Evolutionary conservation across 768 basidiomycete species (phyloP), one percentile per base, ranked within the genome.

Genomic region (Suillus occidentalis): DNA sequence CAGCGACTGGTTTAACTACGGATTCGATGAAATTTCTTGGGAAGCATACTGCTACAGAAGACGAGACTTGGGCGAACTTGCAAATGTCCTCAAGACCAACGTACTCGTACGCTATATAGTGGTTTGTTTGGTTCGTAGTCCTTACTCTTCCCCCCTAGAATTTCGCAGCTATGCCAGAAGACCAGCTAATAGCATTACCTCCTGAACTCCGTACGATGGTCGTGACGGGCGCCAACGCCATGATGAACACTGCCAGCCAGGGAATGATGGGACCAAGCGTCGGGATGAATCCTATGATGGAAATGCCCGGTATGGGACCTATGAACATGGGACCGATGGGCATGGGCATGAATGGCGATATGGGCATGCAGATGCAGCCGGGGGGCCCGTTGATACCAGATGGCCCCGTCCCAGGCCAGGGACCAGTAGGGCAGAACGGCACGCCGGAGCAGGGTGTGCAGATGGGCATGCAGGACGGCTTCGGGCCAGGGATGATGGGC

Each of bases 1-100:
- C 66, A 91, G 92, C 69, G 96, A 98, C 79, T 99, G 95, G 91
- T 99, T 99, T 79, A 99, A 99, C 77, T 99, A 97, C 70, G 97
- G 97, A 0, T 99, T 99, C 72, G 97, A 99, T 76, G 97, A 99
- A 78, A 84, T 93, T 18, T 92, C 91, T 40, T 99, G 95, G 95
- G 92, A 94, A 72, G 89, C 89, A 49, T 99, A 97, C 72, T 92
- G 90, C 70, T 90, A 92, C 76, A 85, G 93, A 70, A 83, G 94
- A 70, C 84, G 91, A 49, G 91, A 94, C 63, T 74, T 94, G 60
- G 89, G 91, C 3, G 93, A 94, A 64, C 82, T 91, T 63, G 91
- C 90, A 0, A 87, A 84, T 64, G 87, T 92, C 53, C 83, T 95
- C 63, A 95, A 95, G 72, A 85, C 87, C 2, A 93, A 92, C 69